Percentiles rank a stretch among this genome's conserved stretches.
Evolutionary conservation across 352 stramenopile species (phyloP).

Genomic region (Poterioochromonas sp.): DNA sequence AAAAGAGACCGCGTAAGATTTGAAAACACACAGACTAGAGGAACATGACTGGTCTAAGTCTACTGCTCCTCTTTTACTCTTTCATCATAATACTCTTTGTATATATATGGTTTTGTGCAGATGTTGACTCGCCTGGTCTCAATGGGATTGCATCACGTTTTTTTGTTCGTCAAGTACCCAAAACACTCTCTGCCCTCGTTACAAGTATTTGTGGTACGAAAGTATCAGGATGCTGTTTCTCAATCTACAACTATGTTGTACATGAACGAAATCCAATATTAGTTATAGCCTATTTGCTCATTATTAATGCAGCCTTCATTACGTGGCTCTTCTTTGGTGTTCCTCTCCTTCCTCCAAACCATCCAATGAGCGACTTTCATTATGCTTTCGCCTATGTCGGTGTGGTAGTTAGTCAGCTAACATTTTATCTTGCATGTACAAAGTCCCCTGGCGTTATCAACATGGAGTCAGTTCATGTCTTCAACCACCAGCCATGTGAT

Average conservation of each 20-base stretch:
- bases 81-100: neutral
- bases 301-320: slow-evolving; percentile 60
- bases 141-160: neutral
- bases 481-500: slow-evolving; percentile 61
- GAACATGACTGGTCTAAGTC: no score
- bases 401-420: slow-evolving; percentile 47
- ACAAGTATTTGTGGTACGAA: neutral
- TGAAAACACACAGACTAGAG: no score
- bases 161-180: neutral
- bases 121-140: neutral
- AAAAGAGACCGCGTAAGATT: no score
- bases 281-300: slow-evolving; percentile 63
- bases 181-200: neutral
- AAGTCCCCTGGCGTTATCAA: slow-evolving; percentile 64
- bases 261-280: slow-evolving; percentile 43
- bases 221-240: neutral
- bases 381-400: slow-evolving; percentile 51
- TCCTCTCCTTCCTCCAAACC: slow-evolving; percentile 46
- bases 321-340: slow-evolving; percentile 60
- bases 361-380: neutral
- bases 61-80: neutral
- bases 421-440: slow-evolving; percentile 61
- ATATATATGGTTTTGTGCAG: neutral
- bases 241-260: slow-evolving; percentile 36
- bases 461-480: slow-evolving; percentile 49